Evolutionary conservation across 345 rosid species (phyloP).

Genomic region (Abelmoschus esculentus): DNA sequence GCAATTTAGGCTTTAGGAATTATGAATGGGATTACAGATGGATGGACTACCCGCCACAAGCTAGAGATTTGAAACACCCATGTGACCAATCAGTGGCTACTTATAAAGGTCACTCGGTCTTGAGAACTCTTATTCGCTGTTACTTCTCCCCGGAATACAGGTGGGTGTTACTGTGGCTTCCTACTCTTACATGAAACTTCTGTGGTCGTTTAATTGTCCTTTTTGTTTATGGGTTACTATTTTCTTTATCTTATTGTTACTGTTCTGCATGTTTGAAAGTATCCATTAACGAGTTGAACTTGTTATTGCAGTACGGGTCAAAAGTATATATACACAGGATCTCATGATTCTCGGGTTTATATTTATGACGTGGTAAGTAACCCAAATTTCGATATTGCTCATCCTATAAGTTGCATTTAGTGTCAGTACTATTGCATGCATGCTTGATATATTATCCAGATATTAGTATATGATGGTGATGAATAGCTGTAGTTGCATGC

Average conservation of each 20-base stretch:
- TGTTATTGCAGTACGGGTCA: conserved; percentile 68
- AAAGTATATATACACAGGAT: conserved; percentile 86
- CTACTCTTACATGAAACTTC: neutral
- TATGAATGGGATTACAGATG: conserved; percentile 92
- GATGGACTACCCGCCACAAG: conserved; percentile 83
- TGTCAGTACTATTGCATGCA: neutral
- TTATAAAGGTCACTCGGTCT: conserved; percentile 76
- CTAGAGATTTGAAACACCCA: conserved; percentile 67
- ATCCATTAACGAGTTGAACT: conserved; percentile 1
- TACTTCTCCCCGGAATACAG: conserved; percentile 83
- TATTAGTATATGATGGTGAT: neutral
- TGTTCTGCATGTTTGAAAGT: neutral
- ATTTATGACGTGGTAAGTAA: conserved; percentile 74
- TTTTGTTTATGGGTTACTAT: neutral
- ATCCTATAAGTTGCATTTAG: neutral
- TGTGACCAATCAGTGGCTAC: conserved; percentile 69
- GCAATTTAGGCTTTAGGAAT: conserved; percentile 39
- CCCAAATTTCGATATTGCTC: neutral
- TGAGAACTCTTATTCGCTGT: conserved; percentile 91
- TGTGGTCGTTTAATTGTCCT: neutral
- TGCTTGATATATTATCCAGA: neutral
- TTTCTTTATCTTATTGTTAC: neutral
- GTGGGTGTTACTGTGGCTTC: conserved; percentile 22
- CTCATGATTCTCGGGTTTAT: conserved; percentile 67
- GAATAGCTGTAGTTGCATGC: neutral